Base-by-base conservation (phyloP, 768 basidiomycete species). In the Psilocybe subaeruginosa region DNA sequence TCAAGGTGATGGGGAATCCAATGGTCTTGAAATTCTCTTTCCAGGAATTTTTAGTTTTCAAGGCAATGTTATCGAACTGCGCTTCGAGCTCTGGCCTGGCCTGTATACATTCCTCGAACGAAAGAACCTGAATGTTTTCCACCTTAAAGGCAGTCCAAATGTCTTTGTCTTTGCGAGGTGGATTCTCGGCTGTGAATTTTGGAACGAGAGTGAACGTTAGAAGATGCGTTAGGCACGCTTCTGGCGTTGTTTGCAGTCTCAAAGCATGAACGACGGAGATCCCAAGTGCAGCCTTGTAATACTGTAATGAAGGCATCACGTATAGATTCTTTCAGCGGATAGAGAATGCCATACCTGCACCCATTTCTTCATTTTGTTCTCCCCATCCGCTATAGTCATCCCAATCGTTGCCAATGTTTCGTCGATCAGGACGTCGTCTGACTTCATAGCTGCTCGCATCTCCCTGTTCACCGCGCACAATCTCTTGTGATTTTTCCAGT, bases 311-410 rank as follows among this genome's bases (percentile, higher is more conserved):
- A 35, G 30, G n/a, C 4, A 14, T 17, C 3, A 17, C 17, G 14
- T 17, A 53, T n/a, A 31, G 1, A 35, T 35, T n/a, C 5, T 23
- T 5, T n/a, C 0, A 37, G n/a, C 7, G 11, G 3, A 35, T 5
- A 16, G 41, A 12, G 41, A 12, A 9, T 8, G 2, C 12, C 61
- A 7, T 19, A 58, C 61, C 46, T 63, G 61, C 11, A 63, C 56
- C 56, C 56, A 62, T 59, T 58, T 58, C 29, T 58, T 58, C 17
- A 49, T 48, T n/a, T 54, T 54, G 3, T 17, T 23, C 37, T 63
- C 61, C 31, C 49, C 46, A 8, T 63, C 57, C 3, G 56, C 51
- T 27, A 45, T 11, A 14, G 51, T 35, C n/a, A 53, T n/a, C 29
- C 46, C 52, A 27, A 58, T 17, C 11, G 19, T 16, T 3, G 39